Base-by-base conservation (phyloP, 2,329 filamentous ascomycete species). In the Aspergillus sp. region DNA sequence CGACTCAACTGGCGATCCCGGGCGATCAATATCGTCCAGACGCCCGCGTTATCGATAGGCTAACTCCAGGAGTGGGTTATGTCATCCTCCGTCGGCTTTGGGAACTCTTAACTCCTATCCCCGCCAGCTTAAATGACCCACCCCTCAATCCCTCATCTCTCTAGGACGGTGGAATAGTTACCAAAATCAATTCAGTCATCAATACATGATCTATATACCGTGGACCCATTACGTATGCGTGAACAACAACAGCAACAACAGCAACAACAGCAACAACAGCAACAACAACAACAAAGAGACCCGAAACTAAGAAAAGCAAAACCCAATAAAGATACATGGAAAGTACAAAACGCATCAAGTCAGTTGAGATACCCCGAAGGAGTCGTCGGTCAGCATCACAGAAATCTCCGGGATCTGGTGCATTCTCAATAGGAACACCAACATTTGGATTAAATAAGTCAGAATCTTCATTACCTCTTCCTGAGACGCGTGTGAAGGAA, bases 91-190 rank as follows among this genome's bases (percentile, higher is more conserved):
- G 26, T 53, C 41, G 42, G 50, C 20, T 41, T 53, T 41, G 41
- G 2, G 20, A 11, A 9, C 9, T 20, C 41, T 47, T 55, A 55
- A 49, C 48, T 56, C 54, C 54, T 52, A 56, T 45, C 32, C 48
- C 54, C 54, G 34, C 18, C 18, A 30, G 24, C 15, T 45, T 26
- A 45, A 39, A 22, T 45, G 11, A 18, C 15, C 13, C 13, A 17
- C 32, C 38, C 32, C 26, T 30, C 26, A 30, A n/a, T n/a, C n/a
- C n/a, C n/a, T n/a, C n/a, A n/a, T n/a, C n/a, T 30, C 2, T 30
- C 26, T 30, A 11, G 26, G 11, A 30, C 9, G 26, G 26, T 30
- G 9, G 26, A 30, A 30, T 30, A 30, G 11, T 30, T 9, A 30
- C 26, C 9, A 30, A 11, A 30, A 30, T 30, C 26, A 30, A 30